These are phyloP conservation scores for Taphrina flavorubra DNA, from an alignment of 1,139 yeast genomes.

Conservation along the genomic window DNA sequence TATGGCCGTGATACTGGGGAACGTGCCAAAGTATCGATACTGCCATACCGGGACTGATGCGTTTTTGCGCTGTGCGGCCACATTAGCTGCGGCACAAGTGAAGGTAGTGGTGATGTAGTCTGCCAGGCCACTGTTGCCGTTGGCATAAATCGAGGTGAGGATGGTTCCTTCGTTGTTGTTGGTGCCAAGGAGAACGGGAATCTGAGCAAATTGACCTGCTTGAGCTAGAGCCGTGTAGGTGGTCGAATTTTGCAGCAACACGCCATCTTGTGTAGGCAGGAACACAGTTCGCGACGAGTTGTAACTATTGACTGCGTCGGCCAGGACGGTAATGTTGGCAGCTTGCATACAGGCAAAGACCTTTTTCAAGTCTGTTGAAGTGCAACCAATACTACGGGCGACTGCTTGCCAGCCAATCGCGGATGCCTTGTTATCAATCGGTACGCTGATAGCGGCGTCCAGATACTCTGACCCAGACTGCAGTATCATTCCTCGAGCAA, in stretches of 20 bases:
- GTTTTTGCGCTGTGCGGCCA: slow-evolving; percentile 3
- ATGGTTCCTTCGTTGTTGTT: slow-evolving; percentile 36
- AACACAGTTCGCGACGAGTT: slow-evolving; percentile 11
- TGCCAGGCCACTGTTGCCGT: slow-evolving; percentile 5
- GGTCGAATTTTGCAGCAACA: slow-evolving; percentile 5
- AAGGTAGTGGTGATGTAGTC: slow-evolving; percentile 3
- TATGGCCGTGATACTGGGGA: slow-evolving; percentile 8
- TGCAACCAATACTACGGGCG: slow-evolving; percentile 27
- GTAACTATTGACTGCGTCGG: slow-evolving; percentile 18
- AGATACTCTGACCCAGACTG: slow-evolving; percentile 34
- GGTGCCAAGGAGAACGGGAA: slow-evolving; percentile 31
- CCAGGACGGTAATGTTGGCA: slow-evolving; percentile 11
- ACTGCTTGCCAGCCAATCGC: slow-evolving; percentile 18
- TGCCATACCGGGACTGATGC: slow-evolving; percentile 32
- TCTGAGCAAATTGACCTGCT: slow-evolving; percentile 23
- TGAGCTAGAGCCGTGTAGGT: background rate
- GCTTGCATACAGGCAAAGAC: slow-evolving; percentile 26
- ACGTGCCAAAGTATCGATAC: slow-evolving; percentile 25
- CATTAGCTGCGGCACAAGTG: slow-evolving; percentile 28
- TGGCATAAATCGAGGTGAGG: slow-evolving; percentile 3
- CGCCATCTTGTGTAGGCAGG: slow-evolving; percentile 31
- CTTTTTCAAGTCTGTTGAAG: background rate
- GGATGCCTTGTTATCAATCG: slow-evolving; percentile 12
- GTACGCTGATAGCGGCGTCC: slow-evolving; percentile 22
- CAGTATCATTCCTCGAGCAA: slow-evolving; percentile 31